These are phyloP conservation scores for Odonthalia washingtoniensis DNA, from an alignment of 31 red algal genomes.

Conservation along the genomic window DNA sequence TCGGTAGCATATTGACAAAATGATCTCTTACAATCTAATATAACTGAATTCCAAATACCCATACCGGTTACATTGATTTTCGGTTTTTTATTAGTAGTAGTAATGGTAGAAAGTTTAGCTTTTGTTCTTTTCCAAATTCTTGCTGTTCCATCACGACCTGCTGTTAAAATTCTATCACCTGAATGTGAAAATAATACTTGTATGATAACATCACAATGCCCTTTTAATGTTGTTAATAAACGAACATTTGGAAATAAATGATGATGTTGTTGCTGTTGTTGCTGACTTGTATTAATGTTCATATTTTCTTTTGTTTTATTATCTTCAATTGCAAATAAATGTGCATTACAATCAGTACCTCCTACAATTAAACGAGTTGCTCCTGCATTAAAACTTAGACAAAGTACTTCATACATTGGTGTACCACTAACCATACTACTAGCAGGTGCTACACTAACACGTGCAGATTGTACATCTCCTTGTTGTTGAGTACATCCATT, in stretches of 20 bases:
- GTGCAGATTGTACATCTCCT: neutral
- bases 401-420: slow-evolving; percentile 71
- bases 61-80: slow-evolving; percentile 59
- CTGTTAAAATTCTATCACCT: no score
- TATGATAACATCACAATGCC: slow-evolving; percentile 74
- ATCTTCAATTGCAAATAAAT: slow-evolving; percentile 77
- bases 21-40: slow-evolving; percentile 68
- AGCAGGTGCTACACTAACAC: slow-evolving; percentile 46
- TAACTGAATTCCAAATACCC: slow-evolving; percentile 73
- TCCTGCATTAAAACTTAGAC: slow-evolving; percentile 79
- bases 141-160: slow-evolving; percentile 83
- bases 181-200: slow-evolving; percentile 83
- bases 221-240: slow-evolving; percentile 73
- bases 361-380: slow-evolving; percentile 75
- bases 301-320: slow-evolving; percentile 10
- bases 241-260: slow-evolving; percentile 61
- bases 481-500: no score
- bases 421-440: slow-evolving; percentile 64
- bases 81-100: slow-evolving; percentile 35
- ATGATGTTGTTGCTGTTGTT: no score
- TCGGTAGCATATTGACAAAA: slow-evolving; percentile 74
- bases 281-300: no score
- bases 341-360: slow-evolving; percentile 79
- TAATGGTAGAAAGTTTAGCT: slow-evolving; percentile 33
- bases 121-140: slow-evolving; percentile 87